phyloP scores from a whole-genome alignment of 2,329 filamentous ascomycete species.

The Ploettnerulaceae sp. region DNA sequence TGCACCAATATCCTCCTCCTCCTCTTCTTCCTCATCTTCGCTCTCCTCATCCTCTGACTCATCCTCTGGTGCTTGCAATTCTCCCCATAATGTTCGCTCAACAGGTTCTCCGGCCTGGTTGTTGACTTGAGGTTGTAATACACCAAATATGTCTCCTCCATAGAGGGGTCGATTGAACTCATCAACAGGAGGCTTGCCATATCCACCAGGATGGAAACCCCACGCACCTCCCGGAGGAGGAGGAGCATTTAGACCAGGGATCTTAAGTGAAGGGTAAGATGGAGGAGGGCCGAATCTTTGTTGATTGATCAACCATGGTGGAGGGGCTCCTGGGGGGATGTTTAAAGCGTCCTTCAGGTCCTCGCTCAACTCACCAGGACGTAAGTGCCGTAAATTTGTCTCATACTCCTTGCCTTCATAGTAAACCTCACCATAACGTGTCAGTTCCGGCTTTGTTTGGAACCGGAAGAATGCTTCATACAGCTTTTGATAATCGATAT shows the following conservation, averaged over 20 bases:
- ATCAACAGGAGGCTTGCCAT: conserved; percentile 92
- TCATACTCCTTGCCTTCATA: conserved; percentile 99
- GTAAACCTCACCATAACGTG: conserved; percentile 96
- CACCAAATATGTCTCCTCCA: conserved; percentile 91
- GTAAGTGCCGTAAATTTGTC: conserved; percentile 85
- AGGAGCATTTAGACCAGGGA: conserved; percentile 89
- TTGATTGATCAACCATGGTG: conserved; percentile 96
- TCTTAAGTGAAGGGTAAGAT: conserved; percentile 91
- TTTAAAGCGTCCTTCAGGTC: conserved; percentile 87
- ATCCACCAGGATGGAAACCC: conserved; percentile 94
- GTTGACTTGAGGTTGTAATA: conserved; percentile 58
- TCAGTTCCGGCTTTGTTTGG: conserved; percentile 91
- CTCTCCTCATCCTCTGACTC: conserved; percentile 66
- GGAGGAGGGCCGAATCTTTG: conserved; percentile 91
- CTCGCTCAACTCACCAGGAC: conserved; percentile 85
- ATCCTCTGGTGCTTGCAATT: conserved; percentile 75
- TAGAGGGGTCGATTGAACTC: conserved; percentile 89
- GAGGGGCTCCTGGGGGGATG: conserved; percentile 87
- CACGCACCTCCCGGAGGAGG: conserved; percentile 84
- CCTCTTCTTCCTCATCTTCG: conserved; percentile 61
- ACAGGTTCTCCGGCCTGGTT: conserved; percentile 69
- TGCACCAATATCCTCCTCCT: conserved; percentile 55
- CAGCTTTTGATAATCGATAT: conserved; percentile 97
- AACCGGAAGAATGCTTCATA: conserved; percentile 99
- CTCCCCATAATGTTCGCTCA: conserved; percentile 87